Base-by-base conservation (phyloP, 345 rosid species). In the Iberis pinnata region DNA sequence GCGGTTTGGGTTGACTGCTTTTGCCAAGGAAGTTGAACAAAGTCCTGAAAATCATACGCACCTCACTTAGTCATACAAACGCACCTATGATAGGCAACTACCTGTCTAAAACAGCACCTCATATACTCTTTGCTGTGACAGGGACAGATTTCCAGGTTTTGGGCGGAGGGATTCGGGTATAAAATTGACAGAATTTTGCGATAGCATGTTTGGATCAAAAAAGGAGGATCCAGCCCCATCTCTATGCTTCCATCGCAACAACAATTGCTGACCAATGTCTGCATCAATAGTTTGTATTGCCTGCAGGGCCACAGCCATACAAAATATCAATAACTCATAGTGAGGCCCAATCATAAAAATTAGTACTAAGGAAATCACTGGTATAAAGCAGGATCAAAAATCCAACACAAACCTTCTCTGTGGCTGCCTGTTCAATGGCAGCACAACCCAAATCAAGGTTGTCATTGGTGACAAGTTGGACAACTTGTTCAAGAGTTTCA, bases 381-480 rank as follows among this genome's bases (percentile, higher is more conserved):
- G n/a, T 22, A 22, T 2, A 22, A 41, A 16, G 17, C 2, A 12
- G 12, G 52, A 17, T 43, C 16, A 33, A 33, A 51, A 10, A 53
- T 43, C 31, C 39, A 38, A 37, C 40, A 22, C 59, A 18, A 60
- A 90, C 98, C 98, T 88, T 88, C 16, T 88, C 97, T 9, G 98
- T 85, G 45, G 96, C 96, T 57, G 95, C 95, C 60, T 85, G 95
- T 71, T 92, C 98, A 65, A 92, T 92, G 50, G 83, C 78, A 17
- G 98, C 98, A 85, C 98, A 92, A n/a, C 98, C 96, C 53, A 92
- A 80, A 70, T 92, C 98, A 68, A 92, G 98, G 75, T 92, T 92
- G 75, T 92, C 98, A 75, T 92, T 92, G 46, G 97, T 88, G 45
- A 80, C 97, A 60, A 92, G 89, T 61, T 78, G 95, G 74, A 92